Evolutionary conservation across 345 rosid species (phyloP), one percentile per base, ranked within the genome.

Genomic region (Acer saccharum): DNA sequence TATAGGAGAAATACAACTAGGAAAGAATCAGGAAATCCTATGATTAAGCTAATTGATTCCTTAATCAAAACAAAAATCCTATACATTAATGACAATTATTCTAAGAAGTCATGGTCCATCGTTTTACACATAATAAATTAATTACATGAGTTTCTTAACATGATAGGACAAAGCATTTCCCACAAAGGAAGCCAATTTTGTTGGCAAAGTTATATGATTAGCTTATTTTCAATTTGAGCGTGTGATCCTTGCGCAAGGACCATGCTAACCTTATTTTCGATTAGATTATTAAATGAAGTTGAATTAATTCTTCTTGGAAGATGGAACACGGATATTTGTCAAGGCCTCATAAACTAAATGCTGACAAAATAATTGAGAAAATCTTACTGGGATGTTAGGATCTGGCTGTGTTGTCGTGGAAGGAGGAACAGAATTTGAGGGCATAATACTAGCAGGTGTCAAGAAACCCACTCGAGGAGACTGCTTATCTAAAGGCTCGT

Each of bases 401-500:
- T 88, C 95, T 71, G 78, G 54, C 80, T 84, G 91, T 50, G 79
- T 80, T 25, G 86, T 60, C 6, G 84, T 80, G 65, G 97, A 80
- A 79, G 88, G 84, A 85, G 89, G 78, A 70, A 75, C 80, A 77
- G 87, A 80, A 84, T 76, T 86, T 62, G 88, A 78, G 73, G 82
- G 84, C 62, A 83, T 52, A 80, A 72, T 64, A 82, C 75, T 81
- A 77, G 80, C 65, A 73, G 91, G 64, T 39, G 87, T 52, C 23
- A 88, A 74, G 76, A 83, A 88, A 76, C 82, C 87, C 75, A 85
- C 77, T 88, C 91, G 89, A 46, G 90, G 79, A 68, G 96, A 78
- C 44, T 83, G 93, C 86, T 86, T 88, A 82, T 90, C 93, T 72
- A 88, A 78, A 79, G 86, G 68, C 11, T 83, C 93, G 67, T 91